Evolutionary conservation across 2,329 filamentous ascomycete genomes (phyloP).

Genomic region (Allantophomopsis lycopodina): DNA sequence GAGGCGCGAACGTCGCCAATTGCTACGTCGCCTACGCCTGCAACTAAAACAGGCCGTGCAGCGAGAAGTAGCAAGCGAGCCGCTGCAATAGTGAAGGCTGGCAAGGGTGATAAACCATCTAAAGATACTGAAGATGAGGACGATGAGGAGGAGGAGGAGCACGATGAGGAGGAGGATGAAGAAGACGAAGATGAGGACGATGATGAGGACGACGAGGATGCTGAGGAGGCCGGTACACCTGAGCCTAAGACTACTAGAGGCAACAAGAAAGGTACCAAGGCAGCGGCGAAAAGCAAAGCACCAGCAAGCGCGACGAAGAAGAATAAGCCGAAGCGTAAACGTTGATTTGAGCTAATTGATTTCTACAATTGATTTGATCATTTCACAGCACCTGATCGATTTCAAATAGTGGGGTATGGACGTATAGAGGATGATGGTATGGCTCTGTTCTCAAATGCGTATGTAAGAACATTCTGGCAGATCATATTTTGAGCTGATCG

Average conservation of each 20-base stretch:
- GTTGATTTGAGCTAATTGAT: background rate
- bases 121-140: slow-evolving; percentile 17
- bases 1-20: slow-evolving; percentile 26
- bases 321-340: slow-evolving; percentile 1
- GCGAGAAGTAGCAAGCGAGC: slow-evolving; percentile 23
- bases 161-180: slow-evolving; percentile 17
- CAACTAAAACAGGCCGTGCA: slow-evolving; percentile 23
- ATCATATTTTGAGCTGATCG: no score
- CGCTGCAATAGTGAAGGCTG: slow-evolving; percentile 24
- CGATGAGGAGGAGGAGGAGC: slow-evolving; percentile 19
- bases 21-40: slow-evolving; percentile 20
- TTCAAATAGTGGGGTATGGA: no score
- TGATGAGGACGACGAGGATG: slow-evolving; percentile 20
- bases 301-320: slow-evolving; percentile 12
- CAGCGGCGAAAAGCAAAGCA: slow-evolving; percentile 6
- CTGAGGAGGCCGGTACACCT: slow-evolving; percentile 12
- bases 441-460: no score
- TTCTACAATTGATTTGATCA: background rate
- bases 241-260: slow-evolving; percentile 13
- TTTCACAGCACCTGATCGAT: background rate
- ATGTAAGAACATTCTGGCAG: no score
- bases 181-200: slow-evolving; percentile 22
- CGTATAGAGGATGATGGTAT: no score
- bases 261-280: slow-evolving; percentile 6
- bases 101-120: slow-evolving; percentile 18